These are phyloP conservation scores for Debaryomyces sp. DNA, from an alignment of 1,139 yeast species.

Conservation along the genomic window DNA sequence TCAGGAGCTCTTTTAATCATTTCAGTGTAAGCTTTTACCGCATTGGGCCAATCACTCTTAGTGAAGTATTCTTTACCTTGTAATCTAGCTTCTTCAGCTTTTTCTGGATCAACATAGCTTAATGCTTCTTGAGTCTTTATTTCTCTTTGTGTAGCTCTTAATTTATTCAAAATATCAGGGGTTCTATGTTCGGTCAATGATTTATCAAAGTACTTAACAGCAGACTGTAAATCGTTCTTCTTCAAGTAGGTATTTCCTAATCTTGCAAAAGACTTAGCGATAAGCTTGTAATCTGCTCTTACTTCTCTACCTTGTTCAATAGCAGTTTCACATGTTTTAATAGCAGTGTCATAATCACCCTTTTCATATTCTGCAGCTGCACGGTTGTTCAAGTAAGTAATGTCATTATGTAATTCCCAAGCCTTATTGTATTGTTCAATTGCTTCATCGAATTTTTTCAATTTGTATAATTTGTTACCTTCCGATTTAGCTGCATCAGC, in stretches of 20 bases:
- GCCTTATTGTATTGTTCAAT: conserved; percentile 85
- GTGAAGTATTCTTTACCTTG: conserved; percentile 89
- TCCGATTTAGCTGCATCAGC: conserved; percentile 84
- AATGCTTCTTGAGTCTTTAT: conserved; percentile 76
- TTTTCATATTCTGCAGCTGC: conserved; percentile 98
- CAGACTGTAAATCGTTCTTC: conserved; percentile 68
- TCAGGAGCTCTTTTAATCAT: conserved; percentile 95
- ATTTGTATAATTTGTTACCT: conserved; percentile 87
- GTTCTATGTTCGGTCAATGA: conserved; percentile 97
- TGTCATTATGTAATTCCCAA: conserved; percentile 79
- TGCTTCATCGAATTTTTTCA: conserved; percentile 90
- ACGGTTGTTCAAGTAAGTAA: conserved; percentile 91
- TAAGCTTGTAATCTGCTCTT: conserved; percentile 88
- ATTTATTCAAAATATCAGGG: conserved; percentile 86
- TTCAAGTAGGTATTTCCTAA: conserved; percentile 83
- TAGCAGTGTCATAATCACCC: conserved; percentile 86
- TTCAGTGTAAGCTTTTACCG: conserved; percentile 92
- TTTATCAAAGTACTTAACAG: conserved; percentile 81
- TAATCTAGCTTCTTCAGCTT: conserved; percentile 94
- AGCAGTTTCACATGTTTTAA: conserved; percentile 78
- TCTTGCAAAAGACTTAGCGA: conserved; percentile 93
- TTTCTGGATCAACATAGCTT: conserved; percentile 82
- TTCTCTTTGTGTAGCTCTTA: conserved; percentile 86
- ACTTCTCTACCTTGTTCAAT: conserved; percentile 86
- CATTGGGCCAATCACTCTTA: conserved; percentile 95